These are phyloP conservation scores for Aspergillus felis DNA, from an alignment of 2,329 filamentous ascomycete species.

Conservation along the genomic window DNA sequence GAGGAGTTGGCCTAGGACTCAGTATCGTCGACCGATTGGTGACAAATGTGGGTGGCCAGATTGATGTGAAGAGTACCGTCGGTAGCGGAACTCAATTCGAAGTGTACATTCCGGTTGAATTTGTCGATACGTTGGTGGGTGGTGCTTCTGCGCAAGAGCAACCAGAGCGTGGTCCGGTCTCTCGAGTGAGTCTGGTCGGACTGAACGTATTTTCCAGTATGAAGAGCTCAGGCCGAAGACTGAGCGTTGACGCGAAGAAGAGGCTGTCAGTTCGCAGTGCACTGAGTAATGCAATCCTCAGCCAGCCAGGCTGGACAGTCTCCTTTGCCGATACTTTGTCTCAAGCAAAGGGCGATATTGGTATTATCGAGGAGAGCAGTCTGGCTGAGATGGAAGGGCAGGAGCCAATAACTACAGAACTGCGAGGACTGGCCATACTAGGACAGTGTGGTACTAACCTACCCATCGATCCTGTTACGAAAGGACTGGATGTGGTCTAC, in stretches of 20 bases:
- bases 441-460: conserved; percentile 10
- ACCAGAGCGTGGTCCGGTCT: not conserved
- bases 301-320: conserved; percentile 21
- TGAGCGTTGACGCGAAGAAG: conserved; percentile 25
- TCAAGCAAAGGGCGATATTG: conserved; percentile 23
- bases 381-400: conserved; percentile 12
- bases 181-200: conserved; percentile 24
- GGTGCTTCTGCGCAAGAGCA: not conserved
- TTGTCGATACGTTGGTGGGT: not conserved
- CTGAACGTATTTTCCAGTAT: conserved; percentile 23
- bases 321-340: conserved; percentile 22
- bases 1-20: conserved; percentile 62
- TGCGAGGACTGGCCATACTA: conserved; percentile 22
- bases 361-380: conserved; percentile 23
- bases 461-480: conserved; percentile 4
- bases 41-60: conserved; percentile 52
- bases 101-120: conserved; percentile 23
- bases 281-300: conserved; percentile 21
- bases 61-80: conserved; percentile 49
- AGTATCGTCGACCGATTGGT: conserved; percentile 59
- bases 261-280: conserved; percentile 25
- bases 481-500: conserved; percentile 17
- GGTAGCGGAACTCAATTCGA: conserved; percentile 27
- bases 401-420: conserved; percentile 7
- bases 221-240: conserved; percentile 17